A percentile compares a stretch with the other conserved stretches of the same genome.
phyloP scores from a whole-genome alignment of 352 stramenopile species.

The Globisporangium splendens region DNA sequence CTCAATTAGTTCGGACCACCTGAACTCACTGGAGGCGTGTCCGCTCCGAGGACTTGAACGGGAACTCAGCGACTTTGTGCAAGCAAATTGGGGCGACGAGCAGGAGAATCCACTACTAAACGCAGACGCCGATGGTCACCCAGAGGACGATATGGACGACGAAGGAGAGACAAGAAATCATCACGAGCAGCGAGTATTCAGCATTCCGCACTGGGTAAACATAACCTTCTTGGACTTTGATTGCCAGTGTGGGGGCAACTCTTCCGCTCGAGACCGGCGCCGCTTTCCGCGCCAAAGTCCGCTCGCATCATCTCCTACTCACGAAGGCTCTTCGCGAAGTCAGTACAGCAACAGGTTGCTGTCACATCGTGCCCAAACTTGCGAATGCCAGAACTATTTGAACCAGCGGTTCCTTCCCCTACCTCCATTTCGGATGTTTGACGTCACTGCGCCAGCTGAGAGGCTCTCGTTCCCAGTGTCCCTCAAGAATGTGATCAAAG shows the following conservation, averaged over 20 bases:
- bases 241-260: conserved; percentile 33
- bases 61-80: conserved; percentile 3
- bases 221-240: conserved; percentile 86
- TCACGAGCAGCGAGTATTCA: conserved; percentile 5
- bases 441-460: conserved; percentile 43
- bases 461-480: conserved; percentile 49
- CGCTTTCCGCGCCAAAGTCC: background rate
- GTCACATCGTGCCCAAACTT: conserved; percentile 33
- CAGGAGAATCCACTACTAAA: too few relatives aligned
- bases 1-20: background rate
- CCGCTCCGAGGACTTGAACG: background rate
- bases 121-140: too few relatives aligned
- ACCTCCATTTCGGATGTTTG: conserved; percentile 73
- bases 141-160: background rate
- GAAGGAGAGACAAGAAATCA: background rate
- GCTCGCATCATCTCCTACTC: background rate
- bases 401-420: conserved; percentile 55
- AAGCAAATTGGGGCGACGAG: background rate
- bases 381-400: conserved; percentile 37
- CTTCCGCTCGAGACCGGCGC: background rate
- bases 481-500: conserved; percentile 48
- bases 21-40: background rate
- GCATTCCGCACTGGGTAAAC: conserved; percentile 93
- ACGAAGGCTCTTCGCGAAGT: conserved; percentile 1
- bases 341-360: conserved; percentile 16